Conservation (phyloP, 768 basidiomycete genomes). For the Termitomyces sp. region DNA sequence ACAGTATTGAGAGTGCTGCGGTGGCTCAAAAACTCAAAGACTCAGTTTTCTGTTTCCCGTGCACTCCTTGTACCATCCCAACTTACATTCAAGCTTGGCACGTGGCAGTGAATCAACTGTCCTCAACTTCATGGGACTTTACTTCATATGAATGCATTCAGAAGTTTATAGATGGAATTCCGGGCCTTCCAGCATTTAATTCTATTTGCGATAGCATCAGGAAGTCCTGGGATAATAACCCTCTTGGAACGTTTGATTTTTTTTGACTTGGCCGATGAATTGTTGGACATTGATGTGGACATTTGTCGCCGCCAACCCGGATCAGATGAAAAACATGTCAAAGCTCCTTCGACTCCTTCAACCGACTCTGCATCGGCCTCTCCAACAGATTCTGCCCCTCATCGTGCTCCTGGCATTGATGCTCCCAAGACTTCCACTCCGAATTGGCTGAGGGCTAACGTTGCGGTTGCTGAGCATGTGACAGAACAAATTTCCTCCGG, state of each 20-base stretch:
- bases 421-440: too few relatives aligned
- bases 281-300: too few relatives aligned
- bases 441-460: not conserved
- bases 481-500: not conserved
- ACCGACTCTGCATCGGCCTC: accelerated
- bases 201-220: not conserved
- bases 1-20: not conserved
- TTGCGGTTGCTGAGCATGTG: not conserved
- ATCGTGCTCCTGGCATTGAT: too few relatives aligned
- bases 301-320: too few relatives aligned
- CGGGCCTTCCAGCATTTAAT: not conserved
- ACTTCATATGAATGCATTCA: not conserved
- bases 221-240: not conserved
- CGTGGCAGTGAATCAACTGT: not conserved
- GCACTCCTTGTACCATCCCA: not conserved
- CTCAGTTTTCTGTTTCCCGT: not conserved
- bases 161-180: not conserved
- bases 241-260: not conserved
- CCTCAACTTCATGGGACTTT: not conserved
- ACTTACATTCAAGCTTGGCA: not conserved
- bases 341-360: too few relatives aligned
- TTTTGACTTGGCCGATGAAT: too few relatives aligned
- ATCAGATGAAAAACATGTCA: too few relatives aligned
- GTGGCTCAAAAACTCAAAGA: not conserved
- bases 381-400: too few relatives aligned